phyloP scores from a whole-genome alignment of 1,284 basidiomycete species.

The Violaceomyces palustris region DNA sequence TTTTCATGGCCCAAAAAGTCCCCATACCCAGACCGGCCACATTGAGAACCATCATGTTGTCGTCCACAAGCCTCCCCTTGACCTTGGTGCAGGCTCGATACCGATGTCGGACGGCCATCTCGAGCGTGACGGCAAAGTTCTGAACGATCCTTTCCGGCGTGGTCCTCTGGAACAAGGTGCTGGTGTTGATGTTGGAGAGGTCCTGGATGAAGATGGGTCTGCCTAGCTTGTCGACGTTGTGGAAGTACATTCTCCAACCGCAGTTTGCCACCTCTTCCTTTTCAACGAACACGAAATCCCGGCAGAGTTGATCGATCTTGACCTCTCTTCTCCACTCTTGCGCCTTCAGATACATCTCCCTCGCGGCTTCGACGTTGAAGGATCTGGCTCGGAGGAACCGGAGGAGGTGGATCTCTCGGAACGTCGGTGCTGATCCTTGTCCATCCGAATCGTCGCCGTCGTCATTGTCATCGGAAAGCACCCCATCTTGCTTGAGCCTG shows the following conservation, averaged over 20 bases:
- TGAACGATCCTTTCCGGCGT: slow-evolving; percentile 44
- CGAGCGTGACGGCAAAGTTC: slow-evolving; percentile 49
- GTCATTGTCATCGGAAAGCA: slow-evolving; percentile 9
- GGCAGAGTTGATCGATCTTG: slow-evolving; percentile 25
- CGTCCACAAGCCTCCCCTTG: slow-evolving; percentile 35
- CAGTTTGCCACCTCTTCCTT: slow-evolving; percentile 33
- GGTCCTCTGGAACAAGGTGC: slow-evolving; percentile 29
- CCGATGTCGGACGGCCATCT: slow-evolving; percentile 38
- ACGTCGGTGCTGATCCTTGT: slow-evolving; percentile 8
- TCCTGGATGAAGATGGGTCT: slow-evolving; percentile 51
- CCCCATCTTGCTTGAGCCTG: slow-evolving; percentile 15
- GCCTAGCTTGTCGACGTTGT: slow-evolving; percentile 42
- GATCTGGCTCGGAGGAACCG: slow-evolving; percentile 45
- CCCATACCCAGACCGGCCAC: slow-evolving; percentile 39
- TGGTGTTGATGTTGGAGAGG: slow-evolving; percentile 36
- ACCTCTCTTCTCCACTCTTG: slow-evolving; percentile 43
- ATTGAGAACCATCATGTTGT: slow-evolving; percentile 51
- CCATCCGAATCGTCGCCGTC: slow-evolving; percentile 3
- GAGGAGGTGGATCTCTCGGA: slow-evolving; percentile 33
- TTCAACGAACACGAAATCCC: slow-evolving; percentile 37
- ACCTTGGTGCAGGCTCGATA: slow-evolving; percentile 36
- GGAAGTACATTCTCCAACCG: slow-evolving; percentile 52
- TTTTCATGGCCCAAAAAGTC: slow-evolving; percentile 49
- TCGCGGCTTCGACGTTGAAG: slow-evolving; percentile 36
- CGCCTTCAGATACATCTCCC: slow-evolving; percentile 42